A percentile compares a stretch with the other conserved stretches of the same genome.
phyloP scores from a whole-genome alignment of 1,284 basidiomycete genomes.

The Rhodotorula sp. region DNA sequence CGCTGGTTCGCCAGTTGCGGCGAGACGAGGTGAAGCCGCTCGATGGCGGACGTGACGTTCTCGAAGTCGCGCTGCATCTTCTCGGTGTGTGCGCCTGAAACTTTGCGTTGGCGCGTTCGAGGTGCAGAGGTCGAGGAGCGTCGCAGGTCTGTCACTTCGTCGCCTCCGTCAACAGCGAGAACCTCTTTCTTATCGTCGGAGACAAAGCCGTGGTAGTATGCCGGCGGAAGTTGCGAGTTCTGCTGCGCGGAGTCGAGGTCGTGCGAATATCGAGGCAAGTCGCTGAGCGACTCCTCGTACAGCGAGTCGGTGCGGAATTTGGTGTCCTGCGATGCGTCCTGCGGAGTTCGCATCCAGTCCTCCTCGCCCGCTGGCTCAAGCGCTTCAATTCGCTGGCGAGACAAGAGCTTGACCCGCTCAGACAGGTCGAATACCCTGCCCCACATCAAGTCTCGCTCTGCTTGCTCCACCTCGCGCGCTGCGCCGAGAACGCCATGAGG shows the following conservation, averaged over 20 bases:
- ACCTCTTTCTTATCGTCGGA: slow-evolving; percentile 5
- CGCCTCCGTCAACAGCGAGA: not conserved
- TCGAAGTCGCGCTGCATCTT: slow-evolving; percentile 79
- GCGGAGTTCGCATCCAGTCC: not conserved
- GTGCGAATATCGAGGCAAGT: slow-evolving; percentile 29
- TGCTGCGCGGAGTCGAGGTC: not conserved
- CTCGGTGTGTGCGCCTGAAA: slow-evolving; percentile 52
- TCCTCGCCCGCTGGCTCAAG: not conserved
- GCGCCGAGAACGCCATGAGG: slow-evolving; percentile 17
- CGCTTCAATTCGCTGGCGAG: slow-evolving; percentile 50
- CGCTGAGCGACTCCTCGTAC: slow-evolving; percentile 13
- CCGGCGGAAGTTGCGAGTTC: slow-evolving; percentile 22
- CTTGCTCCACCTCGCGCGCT: slow-evolving; percentile 38
- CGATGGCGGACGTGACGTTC: slow-evolving; percentile 76
- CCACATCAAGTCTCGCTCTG: slow-evolving; percentile 67
- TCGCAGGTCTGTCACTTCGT: too few species aligned
- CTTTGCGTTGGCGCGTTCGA: slow-evolving; percentile 4
- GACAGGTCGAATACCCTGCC: slow-evolving; percentile 67
- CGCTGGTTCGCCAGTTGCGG: slow-evolving; percentile 83
- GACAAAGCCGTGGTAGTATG: slow-evolving; percentile 16
- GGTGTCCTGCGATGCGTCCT: not conserved
- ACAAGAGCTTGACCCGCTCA: slow-evolving; percentile 64
- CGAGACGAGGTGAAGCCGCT: slow-evolving; percentile 72
- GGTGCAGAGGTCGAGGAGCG: not conserved
- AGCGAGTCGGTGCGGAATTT: slow-evolving; percentile 5